Evolutionary conservation across 1,284 basidiomycete species (phyloP), one percentile per base, ranked within the genome.

Genomic region (Moesziomyces antarcticus): DNA sequence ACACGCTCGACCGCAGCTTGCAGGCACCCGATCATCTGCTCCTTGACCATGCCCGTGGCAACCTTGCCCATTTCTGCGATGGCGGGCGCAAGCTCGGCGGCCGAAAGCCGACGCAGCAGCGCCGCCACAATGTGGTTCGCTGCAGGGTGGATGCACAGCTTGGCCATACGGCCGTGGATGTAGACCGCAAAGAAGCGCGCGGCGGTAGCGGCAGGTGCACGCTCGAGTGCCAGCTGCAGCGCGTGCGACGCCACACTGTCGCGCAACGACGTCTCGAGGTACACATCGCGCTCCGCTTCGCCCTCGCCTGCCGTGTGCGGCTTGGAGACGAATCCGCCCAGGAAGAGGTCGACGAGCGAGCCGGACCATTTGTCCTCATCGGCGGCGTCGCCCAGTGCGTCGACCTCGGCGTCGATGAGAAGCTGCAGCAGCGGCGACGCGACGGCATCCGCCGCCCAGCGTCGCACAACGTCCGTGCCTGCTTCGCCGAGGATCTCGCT

Each of bases 221-320:
- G 50, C 25, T 56, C 56, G 42, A 71, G 53, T 14, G 69, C 61
- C 24, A 58, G 63, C 46, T 84, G 65, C 18, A 84, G 56, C 3
- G 77, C 72, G 52, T 82, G 82, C 1, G 79, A 80, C 9, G 79
- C 82, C 8, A 81, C 72, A 20, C 69, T 56, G 63, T 84, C 82
- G 18, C 81, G 77, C 8, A 84, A 59, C 1, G 77, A 59, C 0
- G 81, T 65, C 45, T 84, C 82, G 50, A 83, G 65, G 53, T 79
- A 71, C 11, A 61, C 33, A 56, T 79, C 77, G 37, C 56, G 72
- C 20, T 71, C 50, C n/a, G 51, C 53, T 8, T 57, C 40, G 14
- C n/a, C 49, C 3, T 37, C 20, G 21, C 37, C 55, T 16, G 24
- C 40, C 10, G 42, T 3, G 1, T 53, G 40, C 0, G 50, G 51